Evolutionary conservation across 83 land plant species (phyloP), one percentile per base, ranked within the genome.

Genomic region (Thuja plicata): DNA sequence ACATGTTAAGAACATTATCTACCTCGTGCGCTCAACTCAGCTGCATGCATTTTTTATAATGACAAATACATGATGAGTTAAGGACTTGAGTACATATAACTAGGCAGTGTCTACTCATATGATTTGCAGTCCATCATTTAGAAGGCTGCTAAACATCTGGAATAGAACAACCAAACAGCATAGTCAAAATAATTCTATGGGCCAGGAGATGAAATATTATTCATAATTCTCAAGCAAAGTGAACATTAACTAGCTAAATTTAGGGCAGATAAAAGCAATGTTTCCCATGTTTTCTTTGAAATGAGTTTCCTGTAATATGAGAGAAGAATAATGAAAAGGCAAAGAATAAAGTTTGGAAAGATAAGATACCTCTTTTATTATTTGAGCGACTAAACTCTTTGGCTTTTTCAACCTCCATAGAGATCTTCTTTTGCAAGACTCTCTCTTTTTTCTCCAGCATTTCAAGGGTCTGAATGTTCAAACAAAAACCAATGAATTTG

Each of bases 371-470:
- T 88, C 87, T 89, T 35, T 90, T 90, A 55, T 92, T 90, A 37
- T 88, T 92, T 52, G 91, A 5, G 30, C 62, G 86, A 35, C 88
- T 86, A 87, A 88, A 90, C 71, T 87, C 90, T 62, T 89, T 88
- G n/a, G 91, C 91, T 88, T 89, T 88, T 55, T 92, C 93, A 48
- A 87, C 55, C 86, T 92, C 93, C 43, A 86, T 7, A 40, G 85
- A 46, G 10, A 92, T 90, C 87, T 92, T 92, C 92, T 87, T 92
- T 35, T 92, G 91, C 88, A 92, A 83, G 60, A 87, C 86, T 48
- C 45, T 80, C 90, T 92, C 93, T 48, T 92, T 92, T 76, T 92
- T 85, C 86, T 90, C 91, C 54, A 92, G 77, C 87, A 88, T 87
- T n/a, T 90, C 91, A 40, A 92, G 74, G 21, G 91, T 88, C 93